Evolutionary conservation across 768 basidiomycete species (phyloP).

Genomic region (Amanita polypyramis): DNA sequence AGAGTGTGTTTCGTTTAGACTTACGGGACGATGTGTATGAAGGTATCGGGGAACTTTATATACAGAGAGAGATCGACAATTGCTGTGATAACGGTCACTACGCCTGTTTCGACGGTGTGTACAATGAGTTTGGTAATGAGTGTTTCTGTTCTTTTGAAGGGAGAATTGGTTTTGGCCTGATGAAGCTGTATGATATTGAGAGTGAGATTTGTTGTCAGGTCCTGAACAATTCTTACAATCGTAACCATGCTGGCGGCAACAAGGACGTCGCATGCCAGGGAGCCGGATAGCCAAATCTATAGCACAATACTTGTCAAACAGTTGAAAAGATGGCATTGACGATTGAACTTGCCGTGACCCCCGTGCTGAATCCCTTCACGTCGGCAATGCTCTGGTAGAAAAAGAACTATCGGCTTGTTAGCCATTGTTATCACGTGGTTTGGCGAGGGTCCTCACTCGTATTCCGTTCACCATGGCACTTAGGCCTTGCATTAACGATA

Average conservation of each 20-base stretch:
- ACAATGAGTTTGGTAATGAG: conserved; percentile 3
- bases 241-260: conserved; percentile 11
- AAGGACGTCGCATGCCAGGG: conserved; percentile 7
- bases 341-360: not conserved
- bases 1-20: not conserved
- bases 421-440: not conserved
- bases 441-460: not conserved
- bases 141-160: conserved; percentile 1
- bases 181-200: not conserved
- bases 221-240: conserved; percentile 5
- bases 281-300: conserved; percentile 7
- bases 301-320: not conserved
- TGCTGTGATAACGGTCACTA: conserved; percentile 3
- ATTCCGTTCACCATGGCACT: not conserved
- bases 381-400: not conserved
- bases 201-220: not conserved
- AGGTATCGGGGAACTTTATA: not conserved
- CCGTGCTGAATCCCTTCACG: conserved; percentile 1
- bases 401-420: not conserved
- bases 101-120: conserved; percentile 5
- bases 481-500: conserved; percentile 4
- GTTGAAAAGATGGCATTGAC: not conserved
- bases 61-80: conserved; percentile 1
- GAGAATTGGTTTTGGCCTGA: not conserved
- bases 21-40: conserved; percentile 5